Percentiles rank a stretch among this genome's conserved stretches.
phyloP scores from a whole-genome alignment of 2,329 filamentous ascomycete species.

The Talaromyces islandicus region DNA sequence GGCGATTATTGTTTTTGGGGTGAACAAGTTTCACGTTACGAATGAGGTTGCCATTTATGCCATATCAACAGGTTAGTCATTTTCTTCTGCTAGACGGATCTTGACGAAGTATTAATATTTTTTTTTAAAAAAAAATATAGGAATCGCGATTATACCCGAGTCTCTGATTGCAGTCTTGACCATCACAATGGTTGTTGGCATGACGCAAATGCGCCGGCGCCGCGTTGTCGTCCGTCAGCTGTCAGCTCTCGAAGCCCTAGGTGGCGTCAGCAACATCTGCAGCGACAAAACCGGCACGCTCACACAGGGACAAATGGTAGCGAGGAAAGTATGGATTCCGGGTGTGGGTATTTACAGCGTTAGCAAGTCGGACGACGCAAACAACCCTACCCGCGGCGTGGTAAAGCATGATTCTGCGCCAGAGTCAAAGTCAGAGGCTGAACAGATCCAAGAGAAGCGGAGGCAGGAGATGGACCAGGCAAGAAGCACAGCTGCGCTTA shows the following conservation, averaged over 20 bases:
- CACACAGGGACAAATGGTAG: slow-evolving; percentile 55
- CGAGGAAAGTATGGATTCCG: slow-evolving; percentile 53
- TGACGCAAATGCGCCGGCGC: slow-evolving; percentile 48
- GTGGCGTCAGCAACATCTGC: slow-evolving; percentile 53
- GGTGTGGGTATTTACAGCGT: slow-evolving; percentile 48
- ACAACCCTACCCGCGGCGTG: slow-evolving; percentile 48
- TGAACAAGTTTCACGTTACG: slow-evolving; percentile 51
- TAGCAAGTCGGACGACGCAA: slow-evolving; percentile 47
- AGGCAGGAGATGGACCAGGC: slow-evolving; percentile 51
- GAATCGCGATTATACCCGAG: slow-evolving; percentile 57
- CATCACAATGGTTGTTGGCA: slow-evolving; percentile 55
- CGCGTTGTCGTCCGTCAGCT: slow-evolving; percentile 51
- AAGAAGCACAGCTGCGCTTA: slow-evolving; percentile 55
- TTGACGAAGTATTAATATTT: no score
- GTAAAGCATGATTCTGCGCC: slow-evolving; percentile 34
- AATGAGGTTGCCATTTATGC: slow-evolving; percentile 57
- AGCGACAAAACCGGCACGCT: slow-evolving; percentile 54
- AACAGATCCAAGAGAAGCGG: slow-evolving; percentile 30
- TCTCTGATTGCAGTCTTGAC: slow-evolving; percentile 58
- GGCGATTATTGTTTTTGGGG: slow-evolving; percentile 58
- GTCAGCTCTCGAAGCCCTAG: slow-evolving; percentile 50
- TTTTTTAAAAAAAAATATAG: slow-evolving; percentile 15
- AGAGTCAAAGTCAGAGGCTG: slow-evolving; percentile 23
- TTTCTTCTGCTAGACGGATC: not conserved
- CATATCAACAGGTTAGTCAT: slow-evolving; percentile 43